Conservation (phyloP, 345 rosid genomes). For the Syzygium grande region DNA sequence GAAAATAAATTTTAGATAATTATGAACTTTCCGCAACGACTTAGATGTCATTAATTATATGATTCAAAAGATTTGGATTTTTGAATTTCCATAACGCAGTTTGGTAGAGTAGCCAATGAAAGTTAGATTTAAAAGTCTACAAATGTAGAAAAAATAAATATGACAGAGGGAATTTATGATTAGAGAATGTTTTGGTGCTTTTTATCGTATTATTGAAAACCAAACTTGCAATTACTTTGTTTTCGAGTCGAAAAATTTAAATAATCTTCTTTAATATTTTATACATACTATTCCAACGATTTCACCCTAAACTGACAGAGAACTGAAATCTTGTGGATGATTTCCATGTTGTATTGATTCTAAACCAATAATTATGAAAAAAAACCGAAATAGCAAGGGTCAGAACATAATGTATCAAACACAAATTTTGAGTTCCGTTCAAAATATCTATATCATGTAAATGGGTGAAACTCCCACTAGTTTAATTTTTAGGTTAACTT, state of each 20-base stretch:
- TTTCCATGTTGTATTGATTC: neutral
- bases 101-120: neutral
- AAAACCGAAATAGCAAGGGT: neutral
- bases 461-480: neutral
- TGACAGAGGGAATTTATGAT: neutral
- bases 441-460: neutral
- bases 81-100: neutral
- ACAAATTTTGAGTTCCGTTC: neutral
- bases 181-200: neutral
- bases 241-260: neutral
- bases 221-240: neutral
- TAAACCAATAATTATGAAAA: neutral
- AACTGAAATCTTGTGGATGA: neutral
- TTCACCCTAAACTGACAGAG: neutral
- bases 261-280: neutral
- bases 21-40: neutral
- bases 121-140: neutral
- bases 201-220: neutral
- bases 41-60: neutral
- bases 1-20: no score
- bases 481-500: neutral
- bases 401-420: neutral
- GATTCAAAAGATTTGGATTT: neutral
- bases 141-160: neutral
- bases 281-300: neutral